phyloP scores from a whole-genome alignment of 257 asterid species.

The Jacaranda mimosifolia region DNA sequence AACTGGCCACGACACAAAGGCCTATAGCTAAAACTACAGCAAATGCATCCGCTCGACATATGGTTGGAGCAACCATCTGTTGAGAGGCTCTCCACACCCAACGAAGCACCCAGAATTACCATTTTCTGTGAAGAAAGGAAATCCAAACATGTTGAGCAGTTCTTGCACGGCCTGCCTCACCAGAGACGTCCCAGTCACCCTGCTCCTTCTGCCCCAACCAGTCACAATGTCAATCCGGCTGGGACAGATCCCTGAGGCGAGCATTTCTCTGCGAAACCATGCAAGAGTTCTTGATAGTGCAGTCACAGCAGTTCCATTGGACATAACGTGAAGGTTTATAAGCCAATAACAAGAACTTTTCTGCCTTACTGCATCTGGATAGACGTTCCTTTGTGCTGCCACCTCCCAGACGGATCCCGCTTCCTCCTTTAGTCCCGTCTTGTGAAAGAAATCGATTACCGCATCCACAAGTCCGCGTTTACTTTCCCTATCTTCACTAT shows the following conservation, averaged over 20 bases:
- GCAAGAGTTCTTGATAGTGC: conserved; percentile 94
- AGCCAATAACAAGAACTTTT: conserved; percentile 86
- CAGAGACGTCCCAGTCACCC: conserved; percentile 87
- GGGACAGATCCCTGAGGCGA: conserved; percentile 68
- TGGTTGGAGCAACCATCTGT: conserved; percentile 79
- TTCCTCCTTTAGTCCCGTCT: conserved; percentile 90
- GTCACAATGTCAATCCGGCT: conserved; percentile 87
- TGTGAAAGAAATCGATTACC: conserved; percentile 89
- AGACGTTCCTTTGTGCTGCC: conserved; percentile 83
- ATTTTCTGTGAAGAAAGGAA: conserved; percentile 75
- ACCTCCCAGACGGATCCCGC: conserved; percentile 98
- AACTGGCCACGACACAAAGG: conserved; percentile 31
- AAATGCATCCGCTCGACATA: conserved; percentile 95
- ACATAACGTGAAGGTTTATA: conserved; percentile 93
- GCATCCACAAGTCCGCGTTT: conserved; percentile 93
- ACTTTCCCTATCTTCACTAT: conserved; percentile 95
- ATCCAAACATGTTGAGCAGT: conserved; percentile 67
- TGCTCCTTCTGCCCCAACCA: conserved; percentile 95
- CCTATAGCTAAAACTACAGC: conserved; percentile 49
- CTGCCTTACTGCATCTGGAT: conserved; percentile 89
- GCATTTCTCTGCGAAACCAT: conserved; percentile 82
- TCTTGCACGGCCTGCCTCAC: conserved; percentile 86
- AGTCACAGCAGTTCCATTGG: conserved; percentile 94
- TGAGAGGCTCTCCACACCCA: conserved; percentile 90
- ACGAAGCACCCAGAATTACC: conserved; percentile 93